These are phyloP conservation scores for Posidonia australis DNA, from an alignment of 106 monocot genomes.

Conservation along the genomic window DNA sequence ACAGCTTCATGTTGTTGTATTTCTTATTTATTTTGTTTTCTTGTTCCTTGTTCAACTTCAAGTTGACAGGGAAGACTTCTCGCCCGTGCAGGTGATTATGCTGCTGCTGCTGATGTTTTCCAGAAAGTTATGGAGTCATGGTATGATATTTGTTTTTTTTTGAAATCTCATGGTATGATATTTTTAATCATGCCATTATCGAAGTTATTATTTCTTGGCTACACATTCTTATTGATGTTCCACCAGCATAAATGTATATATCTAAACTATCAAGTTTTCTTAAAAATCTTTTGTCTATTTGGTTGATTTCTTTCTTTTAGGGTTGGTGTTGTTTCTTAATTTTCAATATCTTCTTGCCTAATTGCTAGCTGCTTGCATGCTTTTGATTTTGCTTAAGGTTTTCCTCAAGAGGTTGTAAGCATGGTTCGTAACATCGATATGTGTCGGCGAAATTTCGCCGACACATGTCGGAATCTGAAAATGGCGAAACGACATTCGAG, in stretches of 20 bases:
- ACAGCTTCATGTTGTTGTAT: background rate
- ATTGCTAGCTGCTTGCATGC: background rate
- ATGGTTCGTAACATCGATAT: no score
- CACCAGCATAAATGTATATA: background rate
- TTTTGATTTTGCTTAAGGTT: background rate
- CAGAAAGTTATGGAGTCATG: slow-evolving; percentile 61
- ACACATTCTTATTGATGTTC: background rate
- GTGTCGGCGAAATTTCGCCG: no score
- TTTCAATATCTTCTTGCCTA: background rate
- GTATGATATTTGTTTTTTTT: slow-evolving; percentile 21
- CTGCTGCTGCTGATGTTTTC: slow-evolving; percentile 72
- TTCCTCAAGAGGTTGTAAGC: no score
- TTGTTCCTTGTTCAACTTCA: slow-evolving; percentile 50
- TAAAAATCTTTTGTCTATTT: background rate
- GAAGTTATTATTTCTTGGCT: background rate
- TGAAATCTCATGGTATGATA: no score
- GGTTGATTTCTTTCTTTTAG: background rate
- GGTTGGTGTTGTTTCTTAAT: background rate
- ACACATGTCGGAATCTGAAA: no score
- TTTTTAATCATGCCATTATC: background rate
- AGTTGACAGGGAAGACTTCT: slow-evolving; percentile 99
- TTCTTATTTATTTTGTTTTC: slow-evolving; percentile 12
- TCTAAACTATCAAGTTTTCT: background rate
- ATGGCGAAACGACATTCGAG: no score
- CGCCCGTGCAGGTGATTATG: slow-evolving; percentile 68